Base-by-base conservation (phyloP, 495 filamentous ascomycete genomes). In the Jackrogersella multiformis region DNA sequence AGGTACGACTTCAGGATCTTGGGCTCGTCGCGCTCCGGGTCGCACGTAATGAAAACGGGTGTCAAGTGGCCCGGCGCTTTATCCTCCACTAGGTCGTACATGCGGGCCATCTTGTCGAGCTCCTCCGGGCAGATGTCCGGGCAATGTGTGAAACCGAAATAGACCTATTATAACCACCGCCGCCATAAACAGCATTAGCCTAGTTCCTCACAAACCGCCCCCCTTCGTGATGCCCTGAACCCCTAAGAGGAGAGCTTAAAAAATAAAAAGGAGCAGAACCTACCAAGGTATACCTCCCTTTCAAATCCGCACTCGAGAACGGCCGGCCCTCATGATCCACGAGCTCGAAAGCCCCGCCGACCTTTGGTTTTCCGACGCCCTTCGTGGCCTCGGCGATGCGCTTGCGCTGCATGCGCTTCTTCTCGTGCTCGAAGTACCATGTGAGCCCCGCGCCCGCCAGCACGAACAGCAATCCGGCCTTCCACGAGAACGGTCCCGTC, bases 51-150 rank as follows among this genome's bases (percentile, higher is more conserved):
- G 77, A 99, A 97, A 21, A 99, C 82, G 2, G 96, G 93, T 34
- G 76, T 67, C 45, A 85, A 61, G 6, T 66, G 65, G 3, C 73
- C 77, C 5, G 79, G 78, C 12, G 54, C 52, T 53, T 78, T 63
- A 42, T 76, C 84, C 68, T 87, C 83, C 46, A 95, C 92, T 39
- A 90, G 82, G 74, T 97, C 92, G 73, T 96, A 92, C 84, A 97
- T 96, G 66, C 82, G 81, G 46, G 94, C 92, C 93, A 99, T 97
- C 81, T 99, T 99, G 77, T 99, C 95, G 54, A 99, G 89, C 81
- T 99, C 95, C 69, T 99, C 95, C 26, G 95, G 95, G 82, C 95
- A 99, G 77, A 99, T 99, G 78, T 99, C 95, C 10, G 95, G 95
- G 76, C 95, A 99, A 78, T 97, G 93, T 12, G 92, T 92, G 87